Base-by-base conservation (phyloP, 805 yeast species). In the Jamesozyma hellenica region DNA sequence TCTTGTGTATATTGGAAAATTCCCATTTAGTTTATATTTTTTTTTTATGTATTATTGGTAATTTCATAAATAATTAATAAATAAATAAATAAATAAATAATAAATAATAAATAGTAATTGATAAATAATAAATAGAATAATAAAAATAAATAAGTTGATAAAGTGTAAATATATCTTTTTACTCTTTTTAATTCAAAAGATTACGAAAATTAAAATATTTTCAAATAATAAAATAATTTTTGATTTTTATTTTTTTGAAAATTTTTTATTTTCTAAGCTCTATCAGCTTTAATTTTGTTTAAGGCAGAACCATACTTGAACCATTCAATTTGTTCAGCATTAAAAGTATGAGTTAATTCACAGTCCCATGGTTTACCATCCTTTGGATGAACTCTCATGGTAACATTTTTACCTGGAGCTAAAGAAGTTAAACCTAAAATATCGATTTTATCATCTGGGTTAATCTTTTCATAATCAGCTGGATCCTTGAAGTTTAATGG, bases 291-390 rank as follows among this genome's bases (percentile, higher is more conserved):
- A 35, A 55, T 55, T 76, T 82, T 85, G 85, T 92, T 92, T 72
- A 92, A 81, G 66, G 98, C 98, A 56, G 96, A 87, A 74, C 98
- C 98, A 60, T 82, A 79, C 77, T 85, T 90, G 83, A 90, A 90
- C 97, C 97, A 90, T 66, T 85, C 96, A 64, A 90, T 83, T 76
- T 90, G 98, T 75, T 92, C 96, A 49, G 65, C 47, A 77, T 92
- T 92, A 77, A 84, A 92, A 51, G 98, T 92, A 77, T 92, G 98
- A 42, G 95, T 77, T 67, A 92, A 83, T 71, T 77, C 81, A 62
- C 90, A 74, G 58, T 79, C 81, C 96, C 96, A 92, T 47, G 87
- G 69, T 42, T 62, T 66, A 60, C 96, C 96, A 47, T 82, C 70
- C 65, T 70, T 66, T 53, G 80, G 77, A 63, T 73, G 75, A 42